These are phyloP conservation scores for Capsicum baccatum DNA, from an alignment of 257 asterid species.

Conservation along the genomic window DNA sequence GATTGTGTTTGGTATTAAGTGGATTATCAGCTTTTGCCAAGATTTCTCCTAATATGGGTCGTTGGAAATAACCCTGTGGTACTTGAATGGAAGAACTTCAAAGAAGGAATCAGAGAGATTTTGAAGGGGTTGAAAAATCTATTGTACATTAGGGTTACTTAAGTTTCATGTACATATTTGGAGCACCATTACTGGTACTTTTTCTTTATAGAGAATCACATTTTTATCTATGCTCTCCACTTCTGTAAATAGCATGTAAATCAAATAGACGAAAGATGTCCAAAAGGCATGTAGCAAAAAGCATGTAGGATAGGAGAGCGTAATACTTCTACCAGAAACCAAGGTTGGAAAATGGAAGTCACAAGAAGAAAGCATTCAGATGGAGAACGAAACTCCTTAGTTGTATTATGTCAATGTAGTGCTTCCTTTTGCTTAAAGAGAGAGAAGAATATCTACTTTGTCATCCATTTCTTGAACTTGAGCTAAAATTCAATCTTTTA, in stretches of 20 bases:
- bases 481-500: background rate
- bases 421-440: background rate
- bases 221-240: background rate
- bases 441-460: background rate
- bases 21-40: background rate
- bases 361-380: background rate
- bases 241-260: background rate
- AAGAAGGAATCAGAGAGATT: background rate
- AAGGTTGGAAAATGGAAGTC: background rate
- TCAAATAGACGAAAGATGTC: background rate
- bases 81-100: background rate
- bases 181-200: background rate
- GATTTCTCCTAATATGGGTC: background rate
- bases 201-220: background rate
- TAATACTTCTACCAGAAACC: slow-evolving; percentile 21
- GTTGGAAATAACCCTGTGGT: background rate
- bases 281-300: background rate
- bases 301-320: background rate
- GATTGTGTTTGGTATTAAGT: background rate
- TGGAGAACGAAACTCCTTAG: slow-evolving; percentile 11
- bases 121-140: background rate
- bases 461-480: background rate
- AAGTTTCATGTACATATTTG: background rate
- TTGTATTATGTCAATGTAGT: background rate
- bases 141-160: background rate